phyloP scores from a whole-genome alignment of 306 rosid genomes.

The Heteromeles arbutifolia region DNA sequence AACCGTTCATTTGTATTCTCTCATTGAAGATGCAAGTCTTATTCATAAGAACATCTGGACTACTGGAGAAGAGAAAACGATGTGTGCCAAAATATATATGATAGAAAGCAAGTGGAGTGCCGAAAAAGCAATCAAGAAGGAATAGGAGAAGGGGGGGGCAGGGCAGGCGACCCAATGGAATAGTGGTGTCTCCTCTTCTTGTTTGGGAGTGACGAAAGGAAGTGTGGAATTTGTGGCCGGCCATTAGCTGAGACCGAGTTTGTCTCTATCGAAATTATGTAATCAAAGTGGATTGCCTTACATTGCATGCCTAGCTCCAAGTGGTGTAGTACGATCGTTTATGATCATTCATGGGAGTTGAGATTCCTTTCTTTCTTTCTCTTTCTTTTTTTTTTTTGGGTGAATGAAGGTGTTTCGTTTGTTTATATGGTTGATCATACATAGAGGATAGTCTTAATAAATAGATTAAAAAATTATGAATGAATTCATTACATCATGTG shows the following conservation, averaged over 20 bases:
- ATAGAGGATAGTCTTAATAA: no score
- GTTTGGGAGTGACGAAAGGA: constrained; percentile 36
- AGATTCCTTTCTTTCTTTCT: background rate
- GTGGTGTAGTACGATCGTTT: background rate
- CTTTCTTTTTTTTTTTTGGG: background rate
- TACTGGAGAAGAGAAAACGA: no score
- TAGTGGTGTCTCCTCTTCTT: constrained; percentile 18
- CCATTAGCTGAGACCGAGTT: constrained; percentile 16
- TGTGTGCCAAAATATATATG: background rate
- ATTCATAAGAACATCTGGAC: no score
- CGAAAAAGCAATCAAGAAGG: constrained; percentile 21
- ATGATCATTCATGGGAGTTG: background rate
- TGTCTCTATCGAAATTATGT: constrained; percentile 2
- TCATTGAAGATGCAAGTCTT: no score
- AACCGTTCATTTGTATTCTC: no score
- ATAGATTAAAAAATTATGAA: no score
- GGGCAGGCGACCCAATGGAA: constrained; percentile 17
- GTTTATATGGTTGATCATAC: no score
- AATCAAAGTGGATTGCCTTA: background rate
- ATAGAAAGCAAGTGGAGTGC: background rate
- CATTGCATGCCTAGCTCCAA: background rate
- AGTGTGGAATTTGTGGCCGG: constrained; percentile 4
- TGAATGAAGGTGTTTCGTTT: background rate
- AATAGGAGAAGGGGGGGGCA: background rate
- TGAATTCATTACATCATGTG: no score